Evolutionary conservation across 75 land plant species (phyloP), one percentile per base, ranked within the genome.

Genomic region (Sequoiadendron giganteum): DNA sequence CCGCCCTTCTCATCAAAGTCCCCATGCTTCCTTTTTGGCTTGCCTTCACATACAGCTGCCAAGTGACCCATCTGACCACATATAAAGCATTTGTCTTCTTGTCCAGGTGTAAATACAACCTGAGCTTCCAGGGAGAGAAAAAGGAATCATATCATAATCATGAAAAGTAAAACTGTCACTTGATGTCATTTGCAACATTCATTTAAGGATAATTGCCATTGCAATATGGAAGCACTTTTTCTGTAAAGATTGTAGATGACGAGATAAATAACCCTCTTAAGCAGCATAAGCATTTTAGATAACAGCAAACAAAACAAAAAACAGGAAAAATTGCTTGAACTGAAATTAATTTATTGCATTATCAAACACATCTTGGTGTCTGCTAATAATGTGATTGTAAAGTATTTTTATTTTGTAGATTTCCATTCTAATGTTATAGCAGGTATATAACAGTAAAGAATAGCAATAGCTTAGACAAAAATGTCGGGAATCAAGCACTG

Each of bases 41-140:
- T 36, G 7, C 73, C 72, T 85, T 47, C 54, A 61, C 65, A 85
- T 85, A 6, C 45, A 56, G 72, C 56, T 34, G 87, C 79, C 32
- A 88, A 36, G 48, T 86, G 56, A 68, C 75, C 52, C 3, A 86
- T 3, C 72, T 86, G 86, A 85, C 99, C 99, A 93, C 99, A 98
- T 15, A 97, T 49, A 84, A 97, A 98, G 90, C 99, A 98, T 85
- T 95, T 98, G 83, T 95, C 95, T 89, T 97, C 91, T 87, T 97
- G 97, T 28, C 97, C 99, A 52, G 97, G 96, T 6, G 91, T 90
- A 78, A 90, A 93, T 45, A 98, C 97, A 88, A 96, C 90, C 99
- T 98, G 87, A 13, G 45, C 3, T 79, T 83, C 32, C 49, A 86
- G 11, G 19, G n/a, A 86, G 25, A 83, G 40, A 32, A 77, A 15